These are phyloP conservation scores for Pelargonium myrrhifolium DNA, from an alignment of 441 rosid species.

Conservation along the genomic window DNA sequence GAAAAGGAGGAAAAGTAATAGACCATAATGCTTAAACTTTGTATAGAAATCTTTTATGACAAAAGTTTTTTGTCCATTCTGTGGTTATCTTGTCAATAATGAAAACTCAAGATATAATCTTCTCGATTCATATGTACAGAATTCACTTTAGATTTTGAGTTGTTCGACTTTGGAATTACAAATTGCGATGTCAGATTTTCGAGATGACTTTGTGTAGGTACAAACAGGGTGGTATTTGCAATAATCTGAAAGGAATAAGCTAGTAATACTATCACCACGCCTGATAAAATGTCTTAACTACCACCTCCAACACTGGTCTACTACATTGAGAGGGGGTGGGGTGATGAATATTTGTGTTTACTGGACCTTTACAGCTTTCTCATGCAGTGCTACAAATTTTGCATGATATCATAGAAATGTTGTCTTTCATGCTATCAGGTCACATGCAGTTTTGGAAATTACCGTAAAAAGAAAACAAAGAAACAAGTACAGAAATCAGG, in stretches of 20 bases:
- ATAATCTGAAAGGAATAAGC: too few relatives aligned
- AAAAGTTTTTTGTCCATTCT: not conserved
- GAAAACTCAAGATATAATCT: not conserved
- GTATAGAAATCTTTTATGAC: not conserved
- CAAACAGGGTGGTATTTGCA: too few relatives aligned
- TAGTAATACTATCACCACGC: too few relatives aligned
- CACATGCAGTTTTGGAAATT: slow-evolving; percentile 90
- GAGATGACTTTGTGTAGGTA: too few relatives aligned
- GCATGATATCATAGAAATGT: slow-evolving; percentile 12
- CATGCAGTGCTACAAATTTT: slow-evolving; percentile 3
- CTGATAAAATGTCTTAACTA: too few relatives aligned
- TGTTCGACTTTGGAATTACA: not conserved
- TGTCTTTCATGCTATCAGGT: slow-evolving; percentile 39
- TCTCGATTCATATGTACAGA: not conserved
- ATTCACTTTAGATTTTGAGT: not conserved
- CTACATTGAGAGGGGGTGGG: too few relatives aligned
- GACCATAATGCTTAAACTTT: too few relatives aligned
- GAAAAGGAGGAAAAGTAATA: too few relatives aligned
- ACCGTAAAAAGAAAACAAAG: slow-evolving; percentile 69
- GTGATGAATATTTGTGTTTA: not conserved
- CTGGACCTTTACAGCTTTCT: not conserved
- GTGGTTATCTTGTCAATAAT: not conserved
- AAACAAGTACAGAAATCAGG: slow-evolving; percentile 62
- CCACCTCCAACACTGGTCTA: too few relatives aligned
- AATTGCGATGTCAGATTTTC: too few relatives aligned